These are phyloP conservation scores for Calonectria honghensis DNA, from an alignment of 2,329 filamentous ascomycete genomes.

Conservation along the genomic window DNA sequence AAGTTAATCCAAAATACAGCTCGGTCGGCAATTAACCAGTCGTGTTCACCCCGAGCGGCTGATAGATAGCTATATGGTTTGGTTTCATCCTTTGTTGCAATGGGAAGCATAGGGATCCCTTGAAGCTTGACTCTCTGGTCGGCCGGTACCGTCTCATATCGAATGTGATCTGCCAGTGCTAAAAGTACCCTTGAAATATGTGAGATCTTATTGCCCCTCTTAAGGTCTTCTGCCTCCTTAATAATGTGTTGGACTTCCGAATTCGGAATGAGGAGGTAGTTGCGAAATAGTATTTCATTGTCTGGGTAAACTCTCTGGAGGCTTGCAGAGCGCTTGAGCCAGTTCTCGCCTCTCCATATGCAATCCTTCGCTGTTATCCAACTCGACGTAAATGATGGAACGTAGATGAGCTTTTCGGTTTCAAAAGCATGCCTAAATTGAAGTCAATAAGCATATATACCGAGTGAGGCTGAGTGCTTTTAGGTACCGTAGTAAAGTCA, in stretches of 20 bases:
- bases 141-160: neutral
- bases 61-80: slow-evolving; percentile 29
- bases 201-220: neutral
- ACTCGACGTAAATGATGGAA: slow-evolving; percentile 1
- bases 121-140: slow-evolving; percentile 8
- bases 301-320: slow-evolving; percentile 28
- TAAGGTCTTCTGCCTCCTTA: slow-evolving; percentile 21
- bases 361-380: slow-evolving; percentile 25
- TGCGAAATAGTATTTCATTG: slow-evolving; percentile 32
- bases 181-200: slow-evolving; percentile 15
- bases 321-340: slow-evolving; percentile 21
- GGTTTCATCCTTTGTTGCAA: neutral
- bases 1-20: slow-evolving; percentile 15
- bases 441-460: slow-evolving; percentile 1
- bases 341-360: slow-evolving; percentile 32
- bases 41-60: neutral
- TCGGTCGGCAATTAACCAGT: slow-evolving; percentile 30
- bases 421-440: slow-evolving; percentile 2
- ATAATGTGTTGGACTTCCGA: slow-evolving; percentile 26
- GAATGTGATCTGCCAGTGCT: slow-evolving; percentile 12
- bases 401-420: slow-evolving; percentile 5
- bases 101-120: slow-evolving; percentile 24
- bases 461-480: neutral
- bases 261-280: slow-evolving; percentile 9
- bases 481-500: slow-evolving; percentile 3